Evolutionary conservation across 169 alveolate species (phyloP).

Genomic region (Cryptosporidium canis): DNA sequence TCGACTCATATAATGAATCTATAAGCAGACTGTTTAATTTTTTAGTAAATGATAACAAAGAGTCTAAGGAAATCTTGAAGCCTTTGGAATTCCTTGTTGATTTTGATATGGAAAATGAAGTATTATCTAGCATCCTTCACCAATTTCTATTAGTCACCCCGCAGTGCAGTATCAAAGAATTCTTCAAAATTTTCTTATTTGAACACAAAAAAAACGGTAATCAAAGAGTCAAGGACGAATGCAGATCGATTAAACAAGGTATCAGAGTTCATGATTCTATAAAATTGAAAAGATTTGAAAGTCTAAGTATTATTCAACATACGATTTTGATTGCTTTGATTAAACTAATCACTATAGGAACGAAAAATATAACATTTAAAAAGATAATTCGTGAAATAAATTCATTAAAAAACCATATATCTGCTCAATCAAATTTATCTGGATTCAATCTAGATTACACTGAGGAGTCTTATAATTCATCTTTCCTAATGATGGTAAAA

Average conservation of each 20-base stretch:
- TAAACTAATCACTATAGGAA: conserved; percentile 24
- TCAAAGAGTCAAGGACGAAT: not conserved
- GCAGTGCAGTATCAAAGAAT: not conserved
- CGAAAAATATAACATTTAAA: conserved; percentile 18
- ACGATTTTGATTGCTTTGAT: conserved; percentile 26
- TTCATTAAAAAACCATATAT: not conserved
- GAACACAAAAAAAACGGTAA: not conserved
- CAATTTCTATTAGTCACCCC: conserved; percentile 42
- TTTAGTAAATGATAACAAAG: not conserved
- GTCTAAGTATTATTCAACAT: conserved; percentile 40
- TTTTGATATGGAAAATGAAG: conserved; percentile 15
- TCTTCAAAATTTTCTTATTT: conserved; percentile 5
- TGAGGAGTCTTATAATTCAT: conserved; percentile 36
- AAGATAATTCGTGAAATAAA: conserved; percentile 24
- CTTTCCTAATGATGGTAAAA: conserved; percentile 40
- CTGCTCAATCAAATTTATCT: conserved; percentile 3
- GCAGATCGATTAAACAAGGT: conserved; percentile 3
- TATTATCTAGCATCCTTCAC: not conserved
- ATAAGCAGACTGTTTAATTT: not conserved
- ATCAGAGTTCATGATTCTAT: not conserved
- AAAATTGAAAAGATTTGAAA: conserved; percentile 7
- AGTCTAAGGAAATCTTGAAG: not conserved
- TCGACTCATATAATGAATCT: conserved; percentile 27
- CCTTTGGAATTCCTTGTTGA: conserved; percentile 23
- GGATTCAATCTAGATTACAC: conserved; percentile 40